Evolutionary conservation across 805 yeast species (phyloP).

Genomic region (Wickerhamiella azyma): DNA sequence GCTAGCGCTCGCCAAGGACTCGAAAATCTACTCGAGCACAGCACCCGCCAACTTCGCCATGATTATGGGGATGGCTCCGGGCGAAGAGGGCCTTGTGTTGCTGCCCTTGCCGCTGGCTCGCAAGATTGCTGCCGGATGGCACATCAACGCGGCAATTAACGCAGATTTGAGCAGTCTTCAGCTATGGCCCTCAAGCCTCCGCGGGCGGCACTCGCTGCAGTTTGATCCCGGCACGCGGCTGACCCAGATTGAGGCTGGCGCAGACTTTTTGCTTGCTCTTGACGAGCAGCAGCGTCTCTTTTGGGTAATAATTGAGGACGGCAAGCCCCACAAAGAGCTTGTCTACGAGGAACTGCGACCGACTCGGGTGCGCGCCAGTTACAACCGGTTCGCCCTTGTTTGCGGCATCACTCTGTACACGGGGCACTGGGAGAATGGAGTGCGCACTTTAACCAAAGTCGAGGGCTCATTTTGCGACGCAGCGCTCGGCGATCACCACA

Average conservation of each 20-base stretch:
- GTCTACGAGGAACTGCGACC: constrained; percentile 6
- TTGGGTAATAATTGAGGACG: constrained; percentile 24
- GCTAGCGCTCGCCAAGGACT: not conserved
- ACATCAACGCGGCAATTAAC: constrained; percentile 34
- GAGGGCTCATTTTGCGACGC: constrained; percentile 32
- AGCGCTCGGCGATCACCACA: constrained; percentile 62
- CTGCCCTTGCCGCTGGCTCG: not conserved
- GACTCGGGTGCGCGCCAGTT: constrained; percentile 19
- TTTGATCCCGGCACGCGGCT: constrained; percentile 14
- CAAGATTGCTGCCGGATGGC: constrained; percentile 56
- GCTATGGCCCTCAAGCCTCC: constrained; percentile 33
- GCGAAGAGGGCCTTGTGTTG: no score
- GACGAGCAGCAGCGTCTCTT: constrained; percentile 32
- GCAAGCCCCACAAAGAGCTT: constrained; percentile 7
- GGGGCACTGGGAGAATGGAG: constrained; percentile 24
- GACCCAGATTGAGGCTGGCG: constrained; percentile 41
- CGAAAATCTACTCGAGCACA: not conserved
- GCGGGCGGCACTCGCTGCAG: not conserved
- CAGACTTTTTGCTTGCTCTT: constrained; percentile 38
- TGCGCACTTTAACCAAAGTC: constrained; percentile 14
- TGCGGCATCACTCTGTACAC: constrained; percentile 34
- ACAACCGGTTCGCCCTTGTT: constrained; percentile 42
- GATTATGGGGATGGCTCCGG: not conserved
- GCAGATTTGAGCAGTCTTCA: constrained; percentile 40
- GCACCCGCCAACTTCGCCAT: not conserved